Evolutionary conservation across 2,329 filamentous ascomycete species (phyloP), one percentile per base, ranked within the genome.

Genomic region (Alternaria panax): DNA sequence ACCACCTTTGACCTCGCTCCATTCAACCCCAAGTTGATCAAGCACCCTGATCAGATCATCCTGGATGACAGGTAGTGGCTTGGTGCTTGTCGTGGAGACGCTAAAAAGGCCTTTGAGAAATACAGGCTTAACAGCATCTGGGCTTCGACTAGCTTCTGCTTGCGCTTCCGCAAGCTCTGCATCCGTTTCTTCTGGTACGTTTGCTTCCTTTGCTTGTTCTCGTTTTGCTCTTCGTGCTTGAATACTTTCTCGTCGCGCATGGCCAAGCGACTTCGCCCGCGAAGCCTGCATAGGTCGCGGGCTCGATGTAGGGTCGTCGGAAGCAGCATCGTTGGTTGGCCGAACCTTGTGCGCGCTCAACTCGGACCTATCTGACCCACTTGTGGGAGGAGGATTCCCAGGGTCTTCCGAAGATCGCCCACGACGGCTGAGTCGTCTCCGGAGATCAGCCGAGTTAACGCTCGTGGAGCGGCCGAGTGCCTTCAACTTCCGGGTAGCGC

Each of bases 51-150:
- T 96, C 68, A 99, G 92, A 74, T 99, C 95, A 7, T 88, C 83
- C 38, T 94, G 88, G 63, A 99, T 99, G 59, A 92, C 88, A 1
- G 88, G 83, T 11, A 98, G 87, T 1, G 94, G 92, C 75, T 96
- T 96, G 73, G 90, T 95, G 58, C 93, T 97, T 7, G 95, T 99
- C 0, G 95, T 99, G 4, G 92, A 96, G 54, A 98, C 95, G 71
- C 94, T 98, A 81, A 99, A 98, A 18, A 99, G 84, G 5, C 95
- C 95, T 79, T 98, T 99, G 57, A 99, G 86, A 77, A 91, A 98
- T 3, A 98, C 95, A 0, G 95, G 95, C 77, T 97, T 97, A 53
- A 94, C 89, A 61, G 94, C 87, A 67, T 96, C 92, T 5, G 90
- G 88, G 67, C 87, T 89, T 24, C 80, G 78, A 22, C 65, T 88